Evolutionary conservation across 495 filamentous ascomycete species (phyloP), one percentile per base, ranked within the genome.

Genomic region (Aspergillus biplanus): DNA sequence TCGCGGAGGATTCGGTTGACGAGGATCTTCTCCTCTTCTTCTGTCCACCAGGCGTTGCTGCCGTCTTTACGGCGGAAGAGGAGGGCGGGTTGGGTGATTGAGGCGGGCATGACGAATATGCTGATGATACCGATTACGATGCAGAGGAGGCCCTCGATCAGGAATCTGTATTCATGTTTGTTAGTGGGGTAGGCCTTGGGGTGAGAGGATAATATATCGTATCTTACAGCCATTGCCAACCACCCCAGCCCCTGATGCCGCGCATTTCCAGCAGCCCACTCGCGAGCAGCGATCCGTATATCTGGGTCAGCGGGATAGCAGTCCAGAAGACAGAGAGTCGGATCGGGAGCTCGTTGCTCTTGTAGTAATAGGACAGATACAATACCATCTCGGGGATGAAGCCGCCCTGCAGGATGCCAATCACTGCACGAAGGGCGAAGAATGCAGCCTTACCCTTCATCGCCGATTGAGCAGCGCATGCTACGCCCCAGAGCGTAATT

Each of bases 1-100:
- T 92, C 90, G 8, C 89, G 83, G 12, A 92, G 74, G 5, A 92
- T 78, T 7, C 89, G 84, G 66, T 90, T 93, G 15, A 91, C 88
- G 52, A 92, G 85, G 67, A 92, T 91, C n/a, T 75, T 82, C 33
- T 78, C 73, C 58, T 79, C 78, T 18, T 46, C 44, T 31, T 57
- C 55, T 8, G 55, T 57, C 56, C 56, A 60, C 58, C 58, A 60
- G n/a, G 31, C 46, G 49, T 60, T 60, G 47, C 32, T 21, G 46
- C 58, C 58, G 12, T 60, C 58, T 37, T 60, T 52, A 32, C 58
- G 58, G 7, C 58, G 58, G 58, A 60, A 60, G 32, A 60, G 47
- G 33, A 60, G 7, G 21, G 58, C 58, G 3, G 47, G 47, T 9
- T 60, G 33, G 47, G 34, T 52, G 34, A 60, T 53, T 2, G 58